A percentile compares a stretch with the other conserved stretches of the same genome.
These are phyloP conservation scores for Fusarium subtropicale DNA, from an alignment of 2,329 filamentous ascomycete genomes.

Conservation along the genomic window DNA sequence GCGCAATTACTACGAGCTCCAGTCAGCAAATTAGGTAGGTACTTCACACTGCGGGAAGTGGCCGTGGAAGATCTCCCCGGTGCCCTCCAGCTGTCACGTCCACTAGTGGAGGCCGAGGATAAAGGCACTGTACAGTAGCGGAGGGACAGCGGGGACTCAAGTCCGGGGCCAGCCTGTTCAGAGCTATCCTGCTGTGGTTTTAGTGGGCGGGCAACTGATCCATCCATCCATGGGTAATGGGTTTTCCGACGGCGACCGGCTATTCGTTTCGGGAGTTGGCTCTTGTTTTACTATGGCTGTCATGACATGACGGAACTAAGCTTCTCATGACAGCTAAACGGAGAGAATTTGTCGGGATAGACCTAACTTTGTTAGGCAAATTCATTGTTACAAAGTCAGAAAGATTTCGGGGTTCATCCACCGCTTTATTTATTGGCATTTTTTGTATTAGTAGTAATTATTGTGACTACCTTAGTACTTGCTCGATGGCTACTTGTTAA, in stretches of 20 bases:
- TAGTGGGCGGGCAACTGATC: slow-evolving; percentile 28
- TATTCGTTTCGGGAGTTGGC: slow-evolving; percentile 46
- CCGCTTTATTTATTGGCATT: slow-evolving; percentile 27
- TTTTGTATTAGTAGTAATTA: slow-evolving; percentile 35
- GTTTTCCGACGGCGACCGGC: slow-evolving; percentile 44
- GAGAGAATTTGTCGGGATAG: neutral
- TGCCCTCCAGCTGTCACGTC: neutral
- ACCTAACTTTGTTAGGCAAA: slow-evolving; percentile 19
- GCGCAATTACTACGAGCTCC: neutral
- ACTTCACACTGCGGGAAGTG: slow-evolving; percentile 8
- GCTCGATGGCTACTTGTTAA: neutral
- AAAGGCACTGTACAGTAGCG: slow-evolving; percentile 21
- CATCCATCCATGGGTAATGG: slow-evolving; percentile 31
- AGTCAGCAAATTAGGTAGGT: neutral
- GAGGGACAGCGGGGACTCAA: slow-evolving; percentile 39
- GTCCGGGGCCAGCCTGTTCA: slow-evolving; percentile 29
- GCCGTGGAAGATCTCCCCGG: slow-evolving; percentile 23
- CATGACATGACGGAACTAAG: slow-evolving; percentile 34
- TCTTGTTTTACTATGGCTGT: slow-evolving; percentile 1
- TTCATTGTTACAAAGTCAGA: neutral
- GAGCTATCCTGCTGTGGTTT: slow-evolving; percentile 13
- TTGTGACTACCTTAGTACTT: slow-evolving; percentile 17
- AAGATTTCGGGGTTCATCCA: slow-evolving; percentile 33
- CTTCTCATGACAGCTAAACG: slow-evolving; percentile 24
- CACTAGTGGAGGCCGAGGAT: slow-evolving; percentile 35